Evolutionary conservation across 371 early-diverging fungal species (phyloP), one percentile per base, ranked within the genome.

Genomic region (Haplosporangium sp.): DNA sequence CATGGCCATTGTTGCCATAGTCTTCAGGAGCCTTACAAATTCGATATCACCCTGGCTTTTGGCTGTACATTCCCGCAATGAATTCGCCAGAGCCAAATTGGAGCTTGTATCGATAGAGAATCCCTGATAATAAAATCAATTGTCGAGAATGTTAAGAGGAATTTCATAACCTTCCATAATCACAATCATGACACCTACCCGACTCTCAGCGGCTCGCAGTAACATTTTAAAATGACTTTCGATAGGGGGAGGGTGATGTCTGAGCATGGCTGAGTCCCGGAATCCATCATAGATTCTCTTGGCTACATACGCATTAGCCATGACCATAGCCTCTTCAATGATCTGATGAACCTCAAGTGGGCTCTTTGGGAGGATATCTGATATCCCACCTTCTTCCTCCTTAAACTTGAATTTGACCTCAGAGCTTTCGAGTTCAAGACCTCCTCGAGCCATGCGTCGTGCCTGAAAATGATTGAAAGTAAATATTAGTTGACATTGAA

Each of bases 291-390:
- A 92, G 15, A 98, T 94, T 63, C 93, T 86, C 60, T 92, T 89
- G 4, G 99, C 99, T 2, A 99, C 99, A 7, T 91, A 91, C 1
- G 94, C 89, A 84, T 99, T 99, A 20, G 99, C 99, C 68, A 99
- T 88, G 71, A 99, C 91, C 99, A 99, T 99, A 67, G 99, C 97
- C 85, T 99, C 99, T 73, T 99, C 99, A 35, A 99, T 96, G 10
- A 99, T 86, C 7, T 93, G 92, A 84, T 99, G 97, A 15, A 98
- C 95, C 69, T 96, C 97, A 79, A 94, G 88, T 15, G 92, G 85
- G 63, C 90, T 86, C 72, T 97, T 96, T 2, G 95, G 92, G 37
- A 93, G 85, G 63, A 92, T 88, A 74, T 91, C 93, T 9, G 90
- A 85, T 47, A 93, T 85, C 20, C 86, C 85, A n/a, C 88, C 84